These are phyloP conservation scores for Phytophthora aleatoria DNA, from an alignment of 352 stramenopile species.

Conservation along the genomic window DNA sequence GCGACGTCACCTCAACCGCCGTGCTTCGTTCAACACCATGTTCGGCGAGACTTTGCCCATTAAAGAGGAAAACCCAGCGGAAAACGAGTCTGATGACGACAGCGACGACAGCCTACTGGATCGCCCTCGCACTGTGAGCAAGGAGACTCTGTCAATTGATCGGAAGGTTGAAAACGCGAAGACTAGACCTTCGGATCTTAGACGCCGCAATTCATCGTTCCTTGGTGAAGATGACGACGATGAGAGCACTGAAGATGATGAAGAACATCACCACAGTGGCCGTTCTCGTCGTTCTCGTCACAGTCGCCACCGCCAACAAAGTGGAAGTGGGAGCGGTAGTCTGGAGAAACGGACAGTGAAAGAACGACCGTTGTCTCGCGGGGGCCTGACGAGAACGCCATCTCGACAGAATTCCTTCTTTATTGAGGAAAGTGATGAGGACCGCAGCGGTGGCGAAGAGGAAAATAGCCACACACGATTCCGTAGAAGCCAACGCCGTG, in stretches of 20 bases:
- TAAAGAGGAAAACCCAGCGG: slow-evolving; percentile 63
- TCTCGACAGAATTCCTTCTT: slow-evolving; percentile 38
- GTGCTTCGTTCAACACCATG: slow-evolving; percentile 61
- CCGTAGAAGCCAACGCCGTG: slow-evolving; percentile 42
- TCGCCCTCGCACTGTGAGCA: slow-evolving; percentile 14
- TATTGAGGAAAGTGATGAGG: slow-evolving; percentile 38
- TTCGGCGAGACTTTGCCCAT: slow-evolving; percentile 66
- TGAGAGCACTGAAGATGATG: slow-evolving; percentile 39
- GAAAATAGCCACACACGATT: slow-evolving; percentile 44
- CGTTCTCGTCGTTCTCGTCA: slow-evolving; percentile 18
- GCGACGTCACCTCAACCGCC: slow-evolving; percentile 67
- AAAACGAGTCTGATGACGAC: slow-evolving; percentile 58
- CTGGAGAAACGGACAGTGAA: slow-evolving; percentile 25
- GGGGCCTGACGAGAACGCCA: slow-evolving; percentile 17
- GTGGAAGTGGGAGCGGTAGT: slow-evolving; percentile 28
- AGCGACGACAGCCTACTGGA: slow-evolving; percentile 35
- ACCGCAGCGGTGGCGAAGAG: slow-evolving; percentile 22
- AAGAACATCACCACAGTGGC: slow-evolving; percentile 21
- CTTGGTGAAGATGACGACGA: slow-evolving; percentile 41
- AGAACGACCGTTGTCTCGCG: slow-evolving; percentile 26
- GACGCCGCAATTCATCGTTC: slow-evolving; percentile 40
- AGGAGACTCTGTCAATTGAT: slow-evolving; percentile 18
- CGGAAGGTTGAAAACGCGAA: slow-evolving; percentile 26
- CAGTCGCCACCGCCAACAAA: slow-evolving; percentile 36
- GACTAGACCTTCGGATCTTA: slow-evolving; percentile 21